Base-by-base conservation (phyloP, 768 basidiomycete species). In the Tulasnella sp. region DNA sequence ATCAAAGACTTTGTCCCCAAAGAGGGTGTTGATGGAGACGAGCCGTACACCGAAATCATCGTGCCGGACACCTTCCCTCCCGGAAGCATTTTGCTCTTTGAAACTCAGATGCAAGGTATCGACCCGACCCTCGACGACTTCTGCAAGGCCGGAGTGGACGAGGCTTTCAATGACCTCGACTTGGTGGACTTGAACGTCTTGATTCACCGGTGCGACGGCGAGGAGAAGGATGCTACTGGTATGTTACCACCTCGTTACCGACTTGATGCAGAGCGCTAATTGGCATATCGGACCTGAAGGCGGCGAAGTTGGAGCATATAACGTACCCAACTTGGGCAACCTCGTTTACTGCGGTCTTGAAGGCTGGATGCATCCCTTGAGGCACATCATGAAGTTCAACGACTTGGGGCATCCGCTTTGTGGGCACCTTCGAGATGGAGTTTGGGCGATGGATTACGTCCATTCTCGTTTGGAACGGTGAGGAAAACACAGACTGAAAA, bases 1-100 rank as follows among this genome's bases (percentile, higher is more conserved):
- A 84, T 95, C 77, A 77, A 83, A 0, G 79, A 85, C 3, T 85
- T 92, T 22, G 79, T 82, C 1, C 84, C 86, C n/a, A 81, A 84
- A 4, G 86, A 88, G 69, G 87, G 88, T 3, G 78, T 83, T n/a
- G 91, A 92, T 75, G 78, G 76, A 36, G 87, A 88, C 73, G 90
- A 90, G 1, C 85, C 88, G 0, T 92, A 84, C 79, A 86, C 89
- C 26, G 91, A 94, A 78, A 88, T 98, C 73, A 77, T 85, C 22
- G 87, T 97, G 1, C 97, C 97, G 0, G 89, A 94, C 41, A 82
- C 83, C 76, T 99, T 98, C 81, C 95, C 95, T n/a, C 95, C 96
- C 0, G 96, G 96, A 11, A 94, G 92, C 73, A 87, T 98, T 77
- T 89, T 98, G 90, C 76, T 99, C 22, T 98, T 98, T 77, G 87